phyloP scores from a whole-genome alignment of 139 green algal species.

The Volvox reticuliferus region DNA sequence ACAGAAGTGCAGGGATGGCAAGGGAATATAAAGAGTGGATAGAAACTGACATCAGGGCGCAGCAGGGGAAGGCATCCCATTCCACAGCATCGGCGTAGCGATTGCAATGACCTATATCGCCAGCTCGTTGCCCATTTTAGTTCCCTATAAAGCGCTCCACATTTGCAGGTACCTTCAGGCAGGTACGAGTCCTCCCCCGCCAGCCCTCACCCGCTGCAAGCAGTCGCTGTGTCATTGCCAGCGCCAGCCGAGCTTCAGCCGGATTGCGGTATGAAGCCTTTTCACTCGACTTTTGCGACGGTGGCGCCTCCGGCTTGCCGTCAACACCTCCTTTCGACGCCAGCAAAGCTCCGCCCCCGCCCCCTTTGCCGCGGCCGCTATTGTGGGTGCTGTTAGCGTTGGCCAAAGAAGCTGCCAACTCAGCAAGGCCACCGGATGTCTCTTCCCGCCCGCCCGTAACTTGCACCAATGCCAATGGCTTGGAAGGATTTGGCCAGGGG shows the following conservation, averaged over 20 bases:
- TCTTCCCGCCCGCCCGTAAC: conserved; percentile 55
- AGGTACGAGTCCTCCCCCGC: too few relatives aligned
- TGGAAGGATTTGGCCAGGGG: conserved; percentile 62
- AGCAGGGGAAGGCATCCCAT: too few relatives aligned
- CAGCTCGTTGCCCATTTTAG: too few relatives aligned
- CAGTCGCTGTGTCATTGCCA: conserved; percentile 56
- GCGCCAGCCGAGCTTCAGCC: conserved; percentile 72
- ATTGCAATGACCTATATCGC: too few relatives aligned
- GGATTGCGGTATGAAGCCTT: conserved; percentile 73
- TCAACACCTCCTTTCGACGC: background rate
- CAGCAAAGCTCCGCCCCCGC: background rate
- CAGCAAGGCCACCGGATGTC: background rate
- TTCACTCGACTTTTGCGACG: background rate
- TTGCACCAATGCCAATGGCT: conserved; percentile 67
- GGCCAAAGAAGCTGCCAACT: background rate
- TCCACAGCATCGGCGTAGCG: too few relatives aligned
- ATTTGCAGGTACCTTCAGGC: too few relatives aligned
- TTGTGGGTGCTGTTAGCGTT: background rate
- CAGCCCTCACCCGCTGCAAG: conserved; percentile 52
- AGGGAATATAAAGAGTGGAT: background rate
- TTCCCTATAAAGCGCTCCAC: too few relatives aligned
- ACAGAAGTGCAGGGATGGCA: background rate
- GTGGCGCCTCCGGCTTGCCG: background rate
- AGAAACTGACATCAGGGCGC: background rate
- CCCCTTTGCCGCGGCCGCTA: background rate